A percentile compares a stretch with the other conserved stretches of the same genome.
phyloP scores from a whole-genome alignment of 495 filamentous ascomycete genomes.

The Podospora bellae-mahoneyi region DNA sequence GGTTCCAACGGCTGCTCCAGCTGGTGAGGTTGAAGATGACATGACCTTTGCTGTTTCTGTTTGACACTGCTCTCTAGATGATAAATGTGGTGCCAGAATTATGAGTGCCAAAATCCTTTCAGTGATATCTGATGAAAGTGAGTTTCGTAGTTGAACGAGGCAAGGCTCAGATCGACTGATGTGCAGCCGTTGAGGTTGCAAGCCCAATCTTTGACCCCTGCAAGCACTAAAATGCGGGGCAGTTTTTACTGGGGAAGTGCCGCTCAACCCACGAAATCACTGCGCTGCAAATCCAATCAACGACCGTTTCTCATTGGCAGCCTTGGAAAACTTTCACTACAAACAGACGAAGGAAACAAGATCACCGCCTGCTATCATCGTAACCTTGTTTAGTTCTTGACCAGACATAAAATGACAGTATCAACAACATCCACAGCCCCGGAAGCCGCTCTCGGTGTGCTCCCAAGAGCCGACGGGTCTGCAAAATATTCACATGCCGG shows the following conservation, averaged over 20 bases:
- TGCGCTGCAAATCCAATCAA: conserved; percentile 11
- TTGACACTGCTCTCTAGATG: background rate
- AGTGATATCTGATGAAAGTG: background rate
- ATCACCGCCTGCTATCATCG: background rate
- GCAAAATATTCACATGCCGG: conserved; percentile 75
- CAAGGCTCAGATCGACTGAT: background rate
- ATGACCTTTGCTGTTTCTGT: background rate
- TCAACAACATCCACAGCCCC: conserved; percentile 42
- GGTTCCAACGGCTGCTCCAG: background rate
- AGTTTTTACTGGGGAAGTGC: conserved; percentile 8
- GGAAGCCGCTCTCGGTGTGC: conserved; percentile 51
- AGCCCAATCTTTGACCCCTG: conserved; percentile 16
- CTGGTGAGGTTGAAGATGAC: conserved; percentile 11
- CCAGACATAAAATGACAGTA: conserved; percentile 41
- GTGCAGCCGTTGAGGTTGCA: conserved; percentile 7
- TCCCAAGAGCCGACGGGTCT: conserved; percentile 81
- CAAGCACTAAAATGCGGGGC: conserved; percentile 26
- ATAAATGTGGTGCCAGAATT: conserved; percentile 9
- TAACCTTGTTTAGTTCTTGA: background rate
- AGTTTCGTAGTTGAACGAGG: conserved; percentile 4
- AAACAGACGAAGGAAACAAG: background rate
- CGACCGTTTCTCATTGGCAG: background rate
- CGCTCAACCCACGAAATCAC: conserved; percentile 23
- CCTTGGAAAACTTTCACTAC: conserved; percentile 13
- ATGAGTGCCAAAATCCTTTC: background rate